Conservation (phyloP, 495 filamentous ascomycete genomes). For the Usnea hakonensis region DNA sequence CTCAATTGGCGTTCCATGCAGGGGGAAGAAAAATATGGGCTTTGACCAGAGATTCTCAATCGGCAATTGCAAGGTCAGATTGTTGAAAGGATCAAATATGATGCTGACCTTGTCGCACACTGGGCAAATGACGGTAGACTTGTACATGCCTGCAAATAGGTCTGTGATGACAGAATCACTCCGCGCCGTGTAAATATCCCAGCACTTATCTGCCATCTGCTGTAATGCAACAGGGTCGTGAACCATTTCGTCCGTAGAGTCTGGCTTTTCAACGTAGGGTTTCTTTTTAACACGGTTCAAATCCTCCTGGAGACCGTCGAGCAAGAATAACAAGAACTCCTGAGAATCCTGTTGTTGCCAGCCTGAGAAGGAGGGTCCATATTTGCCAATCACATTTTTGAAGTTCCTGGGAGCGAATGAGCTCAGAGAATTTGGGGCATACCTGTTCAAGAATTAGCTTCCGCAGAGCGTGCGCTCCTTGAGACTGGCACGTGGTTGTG, state of each 20-base stretch:
- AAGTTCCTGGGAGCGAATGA: slow-evolving; percentile 68
- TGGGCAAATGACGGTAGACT: slow-evolving; percentile 90
- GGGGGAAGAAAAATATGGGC: slow-evolving; percentile 64
- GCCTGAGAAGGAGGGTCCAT: slow-evolving; percentile 78
- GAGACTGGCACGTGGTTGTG: slow-evolving; percentile 25
- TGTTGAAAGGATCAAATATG: slow-evolving; percentile 97
- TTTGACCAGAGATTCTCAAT: slow-evolving; percentile 70
- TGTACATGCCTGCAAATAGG: slow-evolving; percentile 94
- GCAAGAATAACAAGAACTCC: slow-evolving; percentile 92
- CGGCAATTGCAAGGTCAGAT: slow-evolving; percentile 82
- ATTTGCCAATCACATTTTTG: slow-evolving; percentile 70
- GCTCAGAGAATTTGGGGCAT: slow-evolving; percentile 37
- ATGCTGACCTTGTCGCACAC: slow-evolving; percentile 92
- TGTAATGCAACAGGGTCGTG: slow-evolving; percentile 66
- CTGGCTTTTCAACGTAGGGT: slow-evolving; percentile 94
- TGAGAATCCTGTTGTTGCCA: slow-evolving; percentile 97
- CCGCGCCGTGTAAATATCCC: slow-evolving; percentile 84
- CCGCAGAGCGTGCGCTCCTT: neutral
- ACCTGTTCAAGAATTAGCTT: neutral
- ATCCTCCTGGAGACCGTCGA: slow-evolving; percentile 92
- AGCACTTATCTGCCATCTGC: slow-evolving; percentile 76
- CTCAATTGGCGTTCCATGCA: slow-evolving; percentile 55
- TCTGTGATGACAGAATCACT: slow-evolving; percentile 94
- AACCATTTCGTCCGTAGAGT: slow-evolving; percentile 96
- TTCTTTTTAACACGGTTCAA: slow-evolving; percentile 90